A percentile compares a stretch with the other conserved stretches of the same genome.
phyloP scores from a whole-genome alignment of 2,329 filamentous ascomycete genomes.

The Aspergillus fumigatus region DNA sequence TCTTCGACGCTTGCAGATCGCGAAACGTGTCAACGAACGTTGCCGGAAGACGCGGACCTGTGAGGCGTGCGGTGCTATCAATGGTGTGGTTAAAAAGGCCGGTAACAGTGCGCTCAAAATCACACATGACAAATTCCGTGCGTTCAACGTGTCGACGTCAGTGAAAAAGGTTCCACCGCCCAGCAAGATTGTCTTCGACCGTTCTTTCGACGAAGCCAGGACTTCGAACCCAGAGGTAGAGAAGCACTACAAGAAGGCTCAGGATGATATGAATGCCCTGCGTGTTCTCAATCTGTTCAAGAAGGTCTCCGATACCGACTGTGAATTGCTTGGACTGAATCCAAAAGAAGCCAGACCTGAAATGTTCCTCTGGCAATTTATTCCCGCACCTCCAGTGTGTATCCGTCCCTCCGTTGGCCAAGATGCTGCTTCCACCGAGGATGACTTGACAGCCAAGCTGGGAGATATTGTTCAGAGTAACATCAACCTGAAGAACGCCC shows the following conservation, averaged over 20 bases:
- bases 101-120: constrained; percentile 81
- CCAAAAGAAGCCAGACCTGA: constrained; percentile 83
- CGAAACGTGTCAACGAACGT: constrained; percentile 82
- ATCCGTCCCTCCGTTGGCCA: constrained; percentile 92
- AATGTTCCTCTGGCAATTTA: constrained; percentile 96
- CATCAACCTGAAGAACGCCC: constrained; percentile 74
- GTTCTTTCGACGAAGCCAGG: constrained; percentile 76
- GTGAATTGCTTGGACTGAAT: constrained; percentile 84
- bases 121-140: constrained; percentile 84
- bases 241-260: constrained; percentile 84
- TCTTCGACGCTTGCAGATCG: constrained; percentile 73
- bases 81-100: constrained; percentile 88
- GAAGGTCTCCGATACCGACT: constrained; percentile 76
- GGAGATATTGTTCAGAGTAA: constrained; percentile 94
- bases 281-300: constrained; percentile 88
- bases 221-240: constrained; percentile 77
- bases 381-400: constrained; percentile 89
- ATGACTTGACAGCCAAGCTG: constrained; percentile 95
- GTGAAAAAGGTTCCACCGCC: constrained; percentile 76
- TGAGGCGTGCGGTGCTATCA: constrained; percentile 72
- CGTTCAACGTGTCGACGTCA: constrained; percentile 83
- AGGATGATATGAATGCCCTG: constrained; percentile 90
- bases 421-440: constrained; percentile 88
- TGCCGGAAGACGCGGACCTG: constrained; percentile 84
- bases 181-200: constrained; percentile 79